phyloP scores from a whole-genome alignment of 176 grass and related monocot species.

The Oropetium thomaeum region DNA sequence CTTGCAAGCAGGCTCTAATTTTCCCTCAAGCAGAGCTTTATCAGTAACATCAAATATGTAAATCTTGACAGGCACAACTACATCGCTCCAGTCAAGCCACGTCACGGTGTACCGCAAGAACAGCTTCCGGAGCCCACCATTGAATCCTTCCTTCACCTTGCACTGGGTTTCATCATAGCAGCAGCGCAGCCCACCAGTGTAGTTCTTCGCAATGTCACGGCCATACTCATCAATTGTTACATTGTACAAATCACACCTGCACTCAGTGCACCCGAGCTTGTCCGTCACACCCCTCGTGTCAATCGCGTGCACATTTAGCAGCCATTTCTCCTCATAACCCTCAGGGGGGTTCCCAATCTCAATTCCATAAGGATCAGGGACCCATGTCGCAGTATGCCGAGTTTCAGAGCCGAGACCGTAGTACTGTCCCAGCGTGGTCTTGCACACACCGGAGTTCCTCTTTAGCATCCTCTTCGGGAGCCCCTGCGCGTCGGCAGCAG shows the following conservation, averaged over 20 bases:
- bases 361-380: constrained; percentile 89
- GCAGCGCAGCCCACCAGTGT: constrained; percentile 60
- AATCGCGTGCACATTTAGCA: constrained; percentile 76
- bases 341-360: constrained; percentile 52
- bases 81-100: constrained; percentile 65
- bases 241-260: constrained; percentile 78
- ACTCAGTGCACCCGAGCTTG: constrained; percentile 65
- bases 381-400: constrained; percentile 72
- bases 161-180: constrained; percentile 78
- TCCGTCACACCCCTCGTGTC: constrained; percentile 64
- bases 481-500: background rate
- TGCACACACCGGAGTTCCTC: constrained; percentile 71
- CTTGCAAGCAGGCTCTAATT: constrained; percentile 38
- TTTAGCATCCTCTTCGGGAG: constrained; percentile 20
- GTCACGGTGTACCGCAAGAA: constrained; percentile 70
- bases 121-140: constrained; percentile 37
- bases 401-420: constrained; percentile 85
- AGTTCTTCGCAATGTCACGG: constrained; percentile 18
- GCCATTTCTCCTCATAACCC: constrained; percentile 67
- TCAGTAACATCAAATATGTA: constrained; percentile 80
- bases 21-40: constrained; percentile 5
- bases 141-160: constrained; percentile 30
- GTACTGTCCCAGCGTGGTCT: constrained; percentile 49
- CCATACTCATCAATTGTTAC: constrained; percentile 62
- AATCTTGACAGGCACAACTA: constrained; percentile 60